Evolutionary conservation across 2,329 filamentous ascomycete species (phyloP).

Genomic region (Cladophialophora yegresii): DNA sequence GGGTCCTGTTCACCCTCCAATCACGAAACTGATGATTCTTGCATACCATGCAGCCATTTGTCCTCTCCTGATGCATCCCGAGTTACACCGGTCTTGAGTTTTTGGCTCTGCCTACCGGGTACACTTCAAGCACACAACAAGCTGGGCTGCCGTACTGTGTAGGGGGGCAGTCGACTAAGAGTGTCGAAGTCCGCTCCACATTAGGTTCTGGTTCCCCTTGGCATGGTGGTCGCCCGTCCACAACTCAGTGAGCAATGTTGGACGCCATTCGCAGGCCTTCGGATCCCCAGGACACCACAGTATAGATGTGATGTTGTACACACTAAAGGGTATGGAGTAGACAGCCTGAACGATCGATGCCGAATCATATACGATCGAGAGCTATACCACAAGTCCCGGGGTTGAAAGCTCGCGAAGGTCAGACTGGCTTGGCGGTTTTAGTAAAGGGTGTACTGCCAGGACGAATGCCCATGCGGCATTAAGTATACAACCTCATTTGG

Average conservation of each 20-base stretch:
- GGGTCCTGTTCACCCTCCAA: constrained; percentile 1
- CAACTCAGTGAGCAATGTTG: background rate
- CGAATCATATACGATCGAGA: background rate
- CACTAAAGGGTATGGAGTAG: background rate
- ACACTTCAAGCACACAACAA: background rate
- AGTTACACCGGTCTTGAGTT: constrained; percentile 15
- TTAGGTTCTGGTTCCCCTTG: background rate
- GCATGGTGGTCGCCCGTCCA: background rate
- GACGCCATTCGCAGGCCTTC: background rate
- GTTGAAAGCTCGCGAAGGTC: background rate
- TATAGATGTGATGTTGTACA: background rate
- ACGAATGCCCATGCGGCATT: background rate
- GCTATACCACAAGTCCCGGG: background rate
- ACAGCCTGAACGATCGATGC: background rate
- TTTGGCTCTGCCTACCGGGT: background rate
- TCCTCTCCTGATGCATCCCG: background rate
- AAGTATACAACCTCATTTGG: constrained; percentile 25
- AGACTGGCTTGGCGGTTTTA: background rate
- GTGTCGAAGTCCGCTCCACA: background rate
- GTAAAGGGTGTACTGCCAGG: background rate
- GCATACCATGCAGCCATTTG: background rate
- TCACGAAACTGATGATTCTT: constrained; percentile 2
- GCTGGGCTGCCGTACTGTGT: too few species aligned
- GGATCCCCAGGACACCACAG: background rate
- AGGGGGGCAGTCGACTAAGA: background rate